Conservation (phyloP, 208 protist genomes). For the Herpetomonas samuelpessoai region DNA sequence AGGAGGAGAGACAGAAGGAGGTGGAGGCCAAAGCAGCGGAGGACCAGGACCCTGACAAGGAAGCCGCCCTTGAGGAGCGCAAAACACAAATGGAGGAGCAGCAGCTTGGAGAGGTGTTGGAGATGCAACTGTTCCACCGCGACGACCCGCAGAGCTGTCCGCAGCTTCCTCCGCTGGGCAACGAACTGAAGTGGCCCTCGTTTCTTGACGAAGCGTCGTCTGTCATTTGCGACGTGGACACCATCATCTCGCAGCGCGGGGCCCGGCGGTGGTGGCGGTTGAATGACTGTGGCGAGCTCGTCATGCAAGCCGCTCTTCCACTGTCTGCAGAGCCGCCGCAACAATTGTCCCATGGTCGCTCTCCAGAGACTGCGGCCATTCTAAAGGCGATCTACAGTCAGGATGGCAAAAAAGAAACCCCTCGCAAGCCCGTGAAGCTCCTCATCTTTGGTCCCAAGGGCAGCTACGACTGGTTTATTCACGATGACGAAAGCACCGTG, state of each 20-base stretch:
- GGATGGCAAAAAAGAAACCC: slow-evolving; percentile 5
- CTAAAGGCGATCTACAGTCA: too few species aligned
- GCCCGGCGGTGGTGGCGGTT: slow-evolving; percentile 88
- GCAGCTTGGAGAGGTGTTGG: slow-evolving; percentile 36
- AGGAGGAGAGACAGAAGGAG: slow-evolving; percentile 16
- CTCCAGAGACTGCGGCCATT: too few species aligned
- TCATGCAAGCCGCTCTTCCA: slow-evolving; percentile 76
- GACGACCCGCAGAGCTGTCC: slow-evolving; percentile 34
- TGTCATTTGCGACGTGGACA: slow-evolving; percentile 80
- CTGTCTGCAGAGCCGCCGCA: slow-evolving; percentile 12
- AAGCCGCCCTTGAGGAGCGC: slow-evolving; percentile 9
- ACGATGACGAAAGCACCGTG: slow-evolving; percentile 77
- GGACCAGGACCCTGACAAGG: slow-evolving; percentile 16
- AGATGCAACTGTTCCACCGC: slow-evolving; percentile 90
- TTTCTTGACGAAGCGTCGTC: slow-evolving; percentile 51
- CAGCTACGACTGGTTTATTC: slow-evolving; percentile 91
- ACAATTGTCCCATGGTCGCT: neutral
- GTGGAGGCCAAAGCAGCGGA: slow-evolving; percentile 1
- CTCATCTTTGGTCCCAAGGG: slow-evolving; percentile 71
- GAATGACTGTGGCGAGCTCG: slow-evolving; percentile 90
- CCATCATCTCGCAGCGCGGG: slow-evolving; percentile 69
- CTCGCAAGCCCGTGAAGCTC: slow-evolving; percentile 46
- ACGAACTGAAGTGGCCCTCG: slow-evolving; percentile 72
- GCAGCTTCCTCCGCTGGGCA: slow-evolving; percentile 53
- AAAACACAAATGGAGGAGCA: neutral